Evolutionary conservation across 257 asterid genomes (phyloP), one percentile per base, ranked within the genome.

Genomic region (Salvia rosmarinus): DNA sequence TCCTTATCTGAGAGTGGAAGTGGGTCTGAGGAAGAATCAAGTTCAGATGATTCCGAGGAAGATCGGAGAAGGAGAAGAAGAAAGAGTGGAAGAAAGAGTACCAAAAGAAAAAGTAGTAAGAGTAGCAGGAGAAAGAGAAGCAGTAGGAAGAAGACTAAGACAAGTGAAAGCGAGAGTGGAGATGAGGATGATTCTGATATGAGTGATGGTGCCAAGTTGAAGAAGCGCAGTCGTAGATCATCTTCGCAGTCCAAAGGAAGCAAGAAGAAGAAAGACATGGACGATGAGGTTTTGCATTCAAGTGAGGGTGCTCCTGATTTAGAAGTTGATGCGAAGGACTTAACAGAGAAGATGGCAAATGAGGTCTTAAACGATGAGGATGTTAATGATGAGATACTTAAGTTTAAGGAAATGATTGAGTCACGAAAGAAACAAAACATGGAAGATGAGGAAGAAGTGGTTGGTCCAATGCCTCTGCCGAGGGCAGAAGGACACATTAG

Each of bases 381-480:
- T 40, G 67, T 72, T 37, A 74, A 81, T 13, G 73, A 70, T 0
- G 97, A 90, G 86, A 6, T 83, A 35, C 87, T 85, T 23, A 78
- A 72, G 75, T 82, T 90, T 25, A 89, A 84, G 78, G 99, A 94
- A 79, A 72, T 87, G 86, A 73, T 83, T 9, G 97, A 91, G 74
- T 77, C 70, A 11, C 73, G 89, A 70, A 91, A 86, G 85, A 89
- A 78, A 70, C 35, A 85, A 21, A 68, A 73, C 37, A 8, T 83
- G 71, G 97, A 91, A 20, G 86, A 82, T n/a, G 96, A 91, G 14
- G 96, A 94, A 42, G 89, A 82, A 3, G 64, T 79, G 55, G 95
- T 94, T 59, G 99, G 99, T 23, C 98, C 98, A 35, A 86, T 91
- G 96, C 99, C 99, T 35, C 75, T 94, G 81, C 99, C 98, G 0